Evolutionary conservation across 163 green algal genomes (phyloP).

Genomic region (Dunaliella salina): DNA sequence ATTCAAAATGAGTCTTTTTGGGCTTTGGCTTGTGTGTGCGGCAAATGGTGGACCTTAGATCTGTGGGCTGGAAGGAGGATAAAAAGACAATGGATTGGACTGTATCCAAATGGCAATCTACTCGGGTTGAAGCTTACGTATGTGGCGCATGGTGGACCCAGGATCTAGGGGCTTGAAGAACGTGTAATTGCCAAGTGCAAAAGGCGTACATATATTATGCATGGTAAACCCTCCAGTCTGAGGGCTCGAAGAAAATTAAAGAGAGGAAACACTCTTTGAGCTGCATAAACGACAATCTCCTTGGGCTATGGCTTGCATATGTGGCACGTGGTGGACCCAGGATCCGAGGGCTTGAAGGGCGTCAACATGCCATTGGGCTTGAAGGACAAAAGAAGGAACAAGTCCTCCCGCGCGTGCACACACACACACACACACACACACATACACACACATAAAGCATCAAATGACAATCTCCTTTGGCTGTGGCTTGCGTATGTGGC

Average conservation of each 20-base stretch:
- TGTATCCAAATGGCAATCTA: slow-evolving; percentile 72
- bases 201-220: too few relatives aligned
- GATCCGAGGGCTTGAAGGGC: not conserved
- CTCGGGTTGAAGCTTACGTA: slow-evolving; percentile 54
- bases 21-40: slow-evolving; percentile 60
- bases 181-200: too few relatives aligned
- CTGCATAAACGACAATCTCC: slow-evolving; percentile 71
- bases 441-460: too few relatives aligned
- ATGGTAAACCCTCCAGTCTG: too few relatives aligned
- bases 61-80: too few relatives aligned
- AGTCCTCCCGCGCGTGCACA: too few relatives aligned
- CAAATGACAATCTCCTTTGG: slow-evolving; percentile 66
- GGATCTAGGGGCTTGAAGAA: slow-evolving; percentile 63
- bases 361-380: not conserved
- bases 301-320: slow-evolving; percentile 59
- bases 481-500: slow-evolving; percentile 63
- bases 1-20: too few relatives aligned
- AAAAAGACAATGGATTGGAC: too few relatives aligned
- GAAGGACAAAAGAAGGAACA: too few relatives aligned
- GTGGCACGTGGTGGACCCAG: slow-evolving; percentile 62
- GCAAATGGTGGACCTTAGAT: slow-evolving; percentile 53
- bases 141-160: slow-evolving; percentile 69
- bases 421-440: too few relatives aligned
- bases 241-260: too few relatives aligned
- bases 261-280: too few relatives aligned